phyloP scores from a whole-genome alignment of 257 asterid genomes.

The Verbena officinalis region DNA sequence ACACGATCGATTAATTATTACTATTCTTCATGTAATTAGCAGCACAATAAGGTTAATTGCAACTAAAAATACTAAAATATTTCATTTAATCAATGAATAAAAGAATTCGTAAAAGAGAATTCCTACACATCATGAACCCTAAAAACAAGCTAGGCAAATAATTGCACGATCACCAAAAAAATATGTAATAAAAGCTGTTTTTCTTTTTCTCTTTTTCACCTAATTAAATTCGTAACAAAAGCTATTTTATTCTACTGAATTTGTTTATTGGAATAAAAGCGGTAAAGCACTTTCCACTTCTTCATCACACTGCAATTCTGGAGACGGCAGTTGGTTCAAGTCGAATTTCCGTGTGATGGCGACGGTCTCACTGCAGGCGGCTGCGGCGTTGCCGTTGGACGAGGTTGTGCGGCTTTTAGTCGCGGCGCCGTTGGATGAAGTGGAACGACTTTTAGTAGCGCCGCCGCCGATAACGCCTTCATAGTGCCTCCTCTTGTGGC shows the following conservation, averaged over 20 bases:
- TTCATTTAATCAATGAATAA: slow-evolving; percentile 31
- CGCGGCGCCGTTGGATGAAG: slow-evolving; percentile 43
- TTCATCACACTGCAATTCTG: slow-evolving; percentile 48
- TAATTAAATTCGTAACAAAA: neutral
- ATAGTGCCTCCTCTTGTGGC: slow-evolving; percentile 93
- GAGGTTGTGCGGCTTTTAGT: neutral
- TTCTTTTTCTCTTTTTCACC: too few species aligned
- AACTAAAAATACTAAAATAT: neutral
- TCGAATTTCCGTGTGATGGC: slow-evolving; percentile 39
- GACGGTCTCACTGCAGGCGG: slow-evolving; percentile 27
- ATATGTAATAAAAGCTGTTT: neutral
- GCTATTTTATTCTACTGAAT: slow-evolving; percentile 1
- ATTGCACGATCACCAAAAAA: neutral
- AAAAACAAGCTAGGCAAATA: slow-evolving; percentile 5
- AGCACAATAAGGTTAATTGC: neutral
- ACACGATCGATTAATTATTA: too few species aligned
- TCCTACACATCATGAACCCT: slow-evolving; percentile 30
- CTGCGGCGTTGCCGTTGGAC: neutral
- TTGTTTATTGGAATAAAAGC: slow-evolving; percentile 23
- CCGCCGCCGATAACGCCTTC: slow-evolving; percentile 67
- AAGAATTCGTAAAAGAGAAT: too few species aligned
- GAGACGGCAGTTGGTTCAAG: slow-evolving; percentile 55
- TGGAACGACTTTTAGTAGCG: slow-evolving; percentile 37
- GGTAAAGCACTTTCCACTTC: slow-evolving; percentile 68
- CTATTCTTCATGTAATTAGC: neutral